Base-by-base conservation (phyloP, 2,329 filamentous ascomycete species). In the Alternaria incomplexa region DNA sequence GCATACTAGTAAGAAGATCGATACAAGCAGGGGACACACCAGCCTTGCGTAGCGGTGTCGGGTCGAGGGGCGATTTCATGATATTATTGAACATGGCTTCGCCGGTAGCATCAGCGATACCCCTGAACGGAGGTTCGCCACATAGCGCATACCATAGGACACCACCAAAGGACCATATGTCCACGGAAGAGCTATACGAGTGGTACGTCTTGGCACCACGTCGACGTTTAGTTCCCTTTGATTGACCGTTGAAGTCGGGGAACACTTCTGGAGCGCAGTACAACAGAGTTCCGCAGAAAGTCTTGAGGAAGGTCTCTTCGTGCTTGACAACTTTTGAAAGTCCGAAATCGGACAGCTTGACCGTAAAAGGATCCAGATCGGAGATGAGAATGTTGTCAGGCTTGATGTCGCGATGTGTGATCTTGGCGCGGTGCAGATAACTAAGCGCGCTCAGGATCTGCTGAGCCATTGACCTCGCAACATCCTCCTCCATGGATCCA, bases 181-280 rank as follows among this genome's bases (percentile, higher is more conserved):
- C 96, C 30, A 98, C 92, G 1, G 93, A 93, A 65, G 97, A 93
- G 74, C 90, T 93, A 78, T 99, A 99, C 22, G 93, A 89, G 73
- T 81, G 83, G 81, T 74, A 85, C 15, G 75, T 73, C 36, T 75
- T 76, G 44, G 83, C 82, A 40, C 83, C 75, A 43, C 90, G 88
- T 22, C 89, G 86, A 71, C 88, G 86, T 69, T 89, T 90, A 61
- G 86, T 86, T n/a, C 89, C 71, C 83, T 82, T 85, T 40, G 89
- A 84, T 63, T 89, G 86, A n/a, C 87, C 89, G 52, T 88, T 84
- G 70, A 91, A 90, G 72, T 96, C 91, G 53, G 91, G 93, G 74
- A 98, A 99, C 3, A 99, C 95, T 75, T 99, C 96, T 0, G 96
- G 96, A 0, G 96, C 96, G 78, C 96, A 98, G 80, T 98, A 99